Percentiles rank a stretch among this genome's conserved stretches.
Conservation (phyloP, 1,284 basidiomycete species). For the Heterobasidion occidentale region DNA sequence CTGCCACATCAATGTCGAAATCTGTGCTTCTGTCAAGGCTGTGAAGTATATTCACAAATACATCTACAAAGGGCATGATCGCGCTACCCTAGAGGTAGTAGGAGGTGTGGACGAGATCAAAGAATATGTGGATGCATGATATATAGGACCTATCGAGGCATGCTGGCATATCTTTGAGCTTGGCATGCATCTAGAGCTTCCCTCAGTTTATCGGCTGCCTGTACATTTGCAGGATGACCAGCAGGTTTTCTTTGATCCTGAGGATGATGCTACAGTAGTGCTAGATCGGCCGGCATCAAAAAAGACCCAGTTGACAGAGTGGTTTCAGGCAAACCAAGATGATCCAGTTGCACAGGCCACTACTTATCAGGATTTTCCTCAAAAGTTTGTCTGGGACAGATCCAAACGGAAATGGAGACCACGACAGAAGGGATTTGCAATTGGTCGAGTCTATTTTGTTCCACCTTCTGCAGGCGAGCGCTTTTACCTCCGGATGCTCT, state of each 20-base stretch:
- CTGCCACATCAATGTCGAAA: slow-evolving; percentile 44
- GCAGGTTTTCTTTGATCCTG: slow-evolving; percentile 24
- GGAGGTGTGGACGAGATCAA: slow-evolving; percentile 25
- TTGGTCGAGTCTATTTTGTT: too few relatives aligned
- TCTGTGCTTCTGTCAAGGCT: slow-evolving; percentile 19
- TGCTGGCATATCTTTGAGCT: slow-evolving; percentile 27
- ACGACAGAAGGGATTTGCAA: too few relatives aligned
- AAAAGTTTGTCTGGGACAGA: too few relatives aligned
- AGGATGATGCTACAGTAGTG: slow-evolving; percentile 19
- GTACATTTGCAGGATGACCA: slow-evolving; percentile 31
- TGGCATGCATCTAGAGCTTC: slow-evolving; percentile 22
- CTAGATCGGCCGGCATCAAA: slow-evolving; percentile 16
- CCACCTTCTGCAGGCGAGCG: too few relatives aligned
- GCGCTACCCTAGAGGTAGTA: slow-evolving; percentile 21
- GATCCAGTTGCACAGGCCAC: too few relatives aligned
- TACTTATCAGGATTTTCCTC: too few relatives aligned
- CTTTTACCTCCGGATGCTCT: too few relatives aligned
- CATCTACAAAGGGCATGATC: slow-evolving; percentile 37
- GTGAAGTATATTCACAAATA: slow-evolving; percentile 42
- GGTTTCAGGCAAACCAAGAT: too few relatives aligned
- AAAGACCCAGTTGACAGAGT: too few relatives aligned
- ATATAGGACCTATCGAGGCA: slow-evolving; percentile 28
- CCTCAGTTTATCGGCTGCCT: slow-evolving; percentile 28
- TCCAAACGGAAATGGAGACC: too few relatives aligned
- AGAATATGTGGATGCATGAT: slow-evolving; percentile 25